These are phyloP conservation scores for Fusarium setosum DNA, from an alignment of 2,329 filamentous ascomycete species.

Conservation along the genomic window DNA sequence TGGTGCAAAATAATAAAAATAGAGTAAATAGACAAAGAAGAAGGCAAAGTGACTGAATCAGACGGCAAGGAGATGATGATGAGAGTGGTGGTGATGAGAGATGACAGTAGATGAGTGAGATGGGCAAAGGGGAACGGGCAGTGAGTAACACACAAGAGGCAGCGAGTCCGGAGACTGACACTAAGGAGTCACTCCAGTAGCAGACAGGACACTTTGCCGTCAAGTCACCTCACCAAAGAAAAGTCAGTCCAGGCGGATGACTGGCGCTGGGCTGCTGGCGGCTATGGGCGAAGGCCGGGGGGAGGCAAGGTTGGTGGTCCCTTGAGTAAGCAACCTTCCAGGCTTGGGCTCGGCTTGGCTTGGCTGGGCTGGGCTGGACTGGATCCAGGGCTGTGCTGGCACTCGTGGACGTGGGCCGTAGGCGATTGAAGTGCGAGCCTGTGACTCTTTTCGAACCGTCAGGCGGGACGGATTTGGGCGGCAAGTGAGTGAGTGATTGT, in stretches of 20 bases:
- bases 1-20: conserved; percentile 22
- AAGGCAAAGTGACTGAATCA: conserved; percentile 23
- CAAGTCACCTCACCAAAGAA: conserved; percentile 37
- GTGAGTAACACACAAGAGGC: conserved; percentile 40
- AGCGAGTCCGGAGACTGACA: conserved; percentile 44
- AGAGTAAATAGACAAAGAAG: conserved; percentile 16
- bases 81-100: conserved; percentile 1
- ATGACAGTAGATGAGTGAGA: conserved; percentile 23
- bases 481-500: conserved; percentile 31
- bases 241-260: conserved; percentile 28
- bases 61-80: conserved; percentile 7
- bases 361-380: conserved; percentile 34
- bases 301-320: conserved; percentile 40
- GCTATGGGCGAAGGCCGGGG: conserved; percentile 19
- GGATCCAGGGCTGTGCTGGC: conserved; percentile 39
- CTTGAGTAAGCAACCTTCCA: conserved; percentile 29
- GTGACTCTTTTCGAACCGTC: conserved; percentile 30
- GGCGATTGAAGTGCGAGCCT: conserved; percentile 7
- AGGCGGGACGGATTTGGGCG: conserved; percentile 18
- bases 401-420: conserved; percentile 21
- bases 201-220: conserved; percentile 35
- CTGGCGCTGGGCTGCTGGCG: conserved; percentile 20
- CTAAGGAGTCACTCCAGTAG: conserved; percentile 36
- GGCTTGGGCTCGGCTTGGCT: conserved; percentile 36
- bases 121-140: conserved; percentile 7